phyloP scores from a whole-genome alignment of 768 basidiomycete species.

The Suillus subluteus region DNA sequence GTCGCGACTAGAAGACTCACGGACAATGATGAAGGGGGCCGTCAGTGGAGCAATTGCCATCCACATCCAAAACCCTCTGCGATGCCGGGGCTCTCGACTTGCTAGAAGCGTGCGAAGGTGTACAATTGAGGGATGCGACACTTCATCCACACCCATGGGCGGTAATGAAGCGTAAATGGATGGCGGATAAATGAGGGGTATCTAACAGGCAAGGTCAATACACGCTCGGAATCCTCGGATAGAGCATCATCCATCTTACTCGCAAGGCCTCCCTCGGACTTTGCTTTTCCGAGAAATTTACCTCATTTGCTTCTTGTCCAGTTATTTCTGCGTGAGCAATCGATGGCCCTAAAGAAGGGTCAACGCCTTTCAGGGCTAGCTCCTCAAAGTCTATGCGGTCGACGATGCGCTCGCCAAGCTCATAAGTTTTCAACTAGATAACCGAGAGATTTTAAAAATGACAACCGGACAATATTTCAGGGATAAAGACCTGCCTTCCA shows the following conservation, averaged over 20 bases:
- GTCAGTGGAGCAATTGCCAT: constrained; percentile 70
- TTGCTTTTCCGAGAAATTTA: constrained; percentile 18
- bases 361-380: constrained; percentile 70
- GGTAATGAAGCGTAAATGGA: constrained; percentile 54
- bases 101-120: constrained; percentile 57
- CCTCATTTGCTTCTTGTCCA: constrained; percentile 22
- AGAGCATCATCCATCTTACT: background rate
- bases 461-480: background rate
- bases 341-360: constrained; percentile 69
- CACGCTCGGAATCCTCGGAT: no score
- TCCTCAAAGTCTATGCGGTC: constrained; percentile 84
- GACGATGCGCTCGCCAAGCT: constrained; percentile 66
- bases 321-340: constrained; percentile 31
- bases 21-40: constrained; percentile 75
- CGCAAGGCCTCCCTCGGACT: background rate
- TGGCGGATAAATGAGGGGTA: constrained; percentile 51
- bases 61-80: constrained; percentile 69
- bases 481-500: constrained; percentile 64
- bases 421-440: constrained; percentile 60
- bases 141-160: constrained; percentile 25
- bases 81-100: constrained; percentile 63
- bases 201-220: constrained; percentile 40
- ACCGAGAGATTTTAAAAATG: background rate
- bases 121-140: constrained; percentile 36
- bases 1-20: constrained; percentile 44